Percentiles rank a stretch among this genome's conserved stretches.
These are phyloP conservation scores for Vaccinium corymbosum DNA, from an alignment of 148 eudicot genomes.

Conservation along the genomic window DNA sequence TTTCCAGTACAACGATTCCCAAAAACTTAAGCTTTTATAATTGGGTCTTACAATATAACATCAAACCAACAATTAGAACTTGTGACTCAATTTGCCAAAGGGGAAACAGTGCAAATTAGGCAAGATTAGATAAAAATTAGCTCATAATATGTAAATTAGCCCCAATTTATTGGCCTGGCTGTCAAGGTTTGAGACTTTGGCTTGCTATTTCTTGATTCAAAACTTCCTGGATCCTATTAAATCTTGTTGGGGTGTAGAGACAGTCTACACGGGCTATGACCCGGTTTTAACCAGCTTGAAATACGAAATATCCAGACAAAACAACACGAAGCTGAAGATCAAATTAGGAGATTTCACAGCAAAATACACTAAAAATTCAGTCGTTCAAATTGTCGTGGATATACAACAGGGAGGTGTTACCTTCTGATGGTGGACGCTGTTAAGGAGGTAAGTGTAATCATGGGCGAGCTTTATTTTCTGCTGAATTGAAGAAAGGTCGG, in stretches of 20 bases:
- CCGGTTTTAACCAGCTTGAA: too few species aligned
- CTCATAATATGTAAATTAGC: too few species aligned
- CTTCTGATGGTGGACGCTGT: conserved; percentile 86
- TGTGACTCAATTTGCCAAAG: not conserved
- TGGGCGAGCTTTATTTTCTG: conserved; percentile 63
- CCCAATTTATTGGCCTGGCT: too few species aligned
- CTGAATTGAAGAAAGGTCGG: conserved; percentile 40
- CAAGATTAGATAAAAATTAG: not conserved
- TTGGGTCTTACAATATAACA: not conserved
- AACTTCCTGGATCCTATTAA: too few species aligned
- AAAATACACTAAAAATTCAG: not conserved
- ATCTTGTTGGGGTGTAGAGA: too few species aligned
- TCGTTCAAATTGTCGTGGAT: not conserved
- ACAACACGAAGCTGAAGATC: not conserved
- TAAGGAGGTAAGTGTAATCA: conserved; percentile 64
- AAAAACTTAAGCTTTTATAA: not conserved
- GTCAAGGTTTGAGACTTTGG: too few species aligned
- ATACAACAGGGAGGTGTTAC: conserved; percentile 24
- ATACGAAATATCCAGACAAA: not conserved
- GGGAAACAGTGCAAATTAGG: not conserved
- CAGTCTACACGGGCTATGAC: too few species aligned
- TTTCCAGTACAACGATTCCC: not conserved
- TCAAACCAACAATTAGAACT: not conserved
- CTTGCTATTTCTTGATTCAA: too few species aligned
- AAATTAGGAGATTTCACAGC: not conserved